These are phyloP conservation scores for Begonia fuchsioides DNA, from an alignment of 306 rosid genomes.

Conservation along the genomic window DNA sequence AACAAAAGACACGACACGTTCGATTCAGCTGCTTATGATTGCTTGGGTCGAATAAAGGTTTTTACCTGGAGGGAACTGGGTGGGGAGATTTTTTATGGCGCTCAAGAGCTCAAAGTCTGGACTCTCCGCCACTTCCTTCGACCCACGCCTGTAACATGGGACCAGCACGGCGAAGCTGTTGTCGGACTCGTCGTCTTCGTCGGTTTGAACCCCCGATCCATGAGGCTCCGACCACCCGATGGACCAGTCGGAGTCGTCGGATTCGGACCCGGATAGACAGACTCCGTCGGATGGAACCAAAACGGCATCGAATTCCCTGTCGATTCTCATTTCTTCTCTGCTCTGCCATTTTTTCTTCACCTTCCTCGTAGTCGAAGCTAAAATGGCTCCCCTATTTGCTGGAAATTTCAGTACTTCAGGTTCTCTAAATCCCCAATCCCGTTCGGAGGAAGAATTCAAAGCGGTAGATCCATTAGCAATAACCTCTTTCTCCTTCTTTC, in stretches of 20 bases:
- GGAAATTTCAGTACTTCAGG: slow-evolving; percentile 42
- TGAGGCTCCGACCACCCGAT: slow-evolving; percentile 89
- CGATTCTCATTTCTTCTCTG: slow-evolving; percentile 56
- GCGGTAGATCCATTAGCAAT: slow-evolving; percentile 29
- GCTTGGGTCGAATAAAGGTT: slow-evolving; percentile 1
- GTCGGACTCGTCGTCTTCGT: slow-evolving; percentile 30
- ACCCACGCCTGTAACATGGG: slow-evolving; percentile 59
- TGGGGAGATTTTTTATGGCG: slow-evolving; percentile 56
- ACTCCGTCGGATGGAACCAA: slow-evolving; percentile 75
- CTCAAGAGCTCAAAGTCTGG: slow-evolving; percentile 44
- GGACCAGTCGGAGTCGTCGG: slow-evolving; percentile 74
- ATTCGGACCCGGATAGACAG: slow-evolving; percentile 58
- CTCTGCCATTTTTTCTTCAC: slow-evolving; percentile 52
- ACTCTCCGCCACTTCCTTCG: slow-evolving; percentile 38
- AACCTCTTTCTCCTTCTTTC: slow-evolving; percentile 57
- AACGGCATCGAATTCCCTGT: slow-evolving; percentile 60
- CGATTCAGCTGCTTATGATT: too few species aligned
- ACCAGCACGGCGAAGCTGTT: slow-evolving; percentile 67
- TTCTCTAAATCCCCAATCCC: slow-evolving; percentile 36
- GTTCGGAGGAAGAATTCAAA: slow-evolving; percentile 36
- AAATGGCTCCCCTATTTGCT: slow-evolving; percentile 37
- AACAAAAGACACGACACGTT: too few species aligned
- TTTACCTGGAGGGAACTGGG: slow-evolving; percentile 54
- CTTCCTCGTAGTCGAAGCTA: slow-evolving; percentile 36
- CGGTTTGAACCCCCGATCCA: slow-evolving; percentile 53